phyloP scores from a whole-genome alignment of 352 stramenopile genomes.

The Plasmopara muralis region DNA sequence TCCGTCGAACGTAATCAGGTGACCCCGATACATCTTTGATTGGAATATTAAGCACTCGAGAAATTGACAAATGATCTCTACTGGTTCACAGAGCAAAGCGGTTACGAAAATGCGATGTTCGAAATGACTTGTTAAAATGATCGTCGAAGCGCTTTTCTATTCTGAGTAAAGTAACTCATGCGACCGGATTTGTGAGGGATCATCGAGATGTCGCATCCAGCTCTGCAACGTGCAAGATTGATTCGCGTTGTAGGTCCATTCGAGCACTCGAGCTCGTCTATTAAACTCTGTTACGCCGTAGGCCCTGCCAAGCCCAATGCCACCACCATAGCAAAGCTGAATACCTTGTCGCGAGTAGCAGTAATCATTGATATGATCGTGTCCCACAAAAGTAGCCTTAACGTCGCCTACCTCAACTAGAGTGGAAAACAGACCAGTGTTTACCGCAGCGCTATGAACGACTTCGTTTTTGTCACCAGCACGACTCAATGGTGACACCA shows the following conservation, averaged over 20 bases:
- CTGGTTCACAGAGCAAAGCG: conserved; percentile 8
- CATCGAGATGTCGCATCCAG: conserved; percentile 37
- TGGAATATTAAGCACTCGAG: background rate
- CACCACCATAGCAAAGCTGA: conserved; percentile 53
- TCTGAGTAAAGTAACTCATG: conserved; percentile 32
- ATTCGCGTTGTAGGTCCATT: conserved; percentile 34
- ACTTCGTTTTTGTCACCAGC: conserved; percentile 28
- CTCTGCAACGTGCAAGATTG: conserved; percentile 33
- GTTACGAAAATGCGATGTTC: conserved; percentile 12
- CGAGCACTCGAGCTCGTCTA: conserved; percentile 35
- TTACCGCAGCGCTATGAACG: conserved; percentile 22
- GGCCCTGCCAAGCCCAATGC: conserved; percentile 32
- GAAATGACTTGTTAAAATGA: conserved; percentile 14
- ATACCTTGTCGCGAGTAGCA: conserved; percentile 39
- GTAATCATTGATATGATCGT: conserved; percentile 63
- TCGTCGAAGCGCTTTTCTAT: conserved; percentile 20
- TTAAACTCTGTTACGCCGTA: conserved; percentile 27
- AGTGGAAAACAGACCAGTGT: conserved; percentile 33
- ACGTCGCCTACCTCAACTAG: conserved; percentile 42
- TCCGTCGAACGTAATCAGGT: conserved; percentile 2
- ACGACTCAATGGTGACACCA: conserved; percentile 15
- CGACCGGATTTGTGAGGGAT: conserved; percentile 29
- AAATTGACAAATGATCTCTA: conserved; percentile 10
- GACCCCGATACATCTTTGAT: conserved; percentile 11
- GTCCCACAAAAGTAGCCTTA: conserved; percentile 49